A percentile compares a stretch with the other conserved stretches of the same genome.
phyloP scores from a whole-genome alignment of 2,329 filamentous ascomycete species.

The Ophiocordyceps camponoti-rufipedis region DNA sequence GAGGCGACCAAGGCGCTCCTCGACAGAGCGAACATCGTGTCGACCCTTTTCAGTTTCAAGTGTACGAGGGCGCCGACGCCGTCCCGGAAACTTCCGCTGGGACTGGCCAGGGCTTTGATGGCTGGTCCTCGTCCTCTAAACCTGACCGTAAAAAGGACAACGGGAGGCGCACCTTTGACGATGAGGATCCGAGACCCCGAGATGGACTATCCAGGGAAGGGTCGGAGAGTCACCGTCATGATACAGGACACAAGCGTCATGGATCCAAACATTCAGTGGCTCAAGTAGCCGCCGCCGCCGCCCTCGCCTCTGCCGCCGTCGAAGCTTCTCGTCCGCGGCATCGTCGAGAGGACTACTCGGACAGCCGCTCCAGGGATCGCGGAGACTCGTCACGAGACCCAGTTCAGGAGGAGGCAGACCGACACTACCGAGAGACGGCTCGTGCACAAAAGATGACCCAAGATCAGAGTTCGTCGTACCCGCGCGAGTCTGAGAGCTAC shows the following conservation, averaged over 20 bases:
- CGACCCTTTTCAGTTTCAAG: conserved; percentile 42
- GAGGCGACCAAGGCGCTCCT: conserved; percentile 11
- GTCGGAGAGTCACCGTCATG: conserved; percentile 7
- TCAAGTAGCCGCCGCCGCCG: conserved; percentile 24
- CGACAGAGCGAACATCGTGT: conserved; percentile 11
- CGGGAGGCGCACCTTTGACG: conserved; percentile 16
- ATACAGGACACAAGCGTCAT: conserved; percentile 22
- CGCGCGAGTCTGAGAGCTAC: conserved; percentile 30
- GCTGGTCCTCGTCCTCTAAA: conserved; percentile 11
- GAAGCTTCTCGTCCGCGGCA: conserved; percentile 19
- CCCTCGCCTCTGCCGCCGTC: conserved; percentile 26
- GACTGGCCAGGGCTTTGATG: conserved; percentile 32
- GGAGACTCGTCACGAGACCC: conserved; percentile 11
- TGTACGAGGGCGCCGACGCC: conserved; percentile 25
- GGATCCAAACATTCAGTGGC: conserved; percentile 28
- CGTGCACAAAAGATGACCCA: conserved; percentile 34
- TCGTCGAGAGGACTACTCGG: conserved; percentile 12
- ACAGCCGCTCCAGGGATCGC: conserved; percentile 16
- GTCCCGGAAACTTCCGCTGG: conserved; percentile 6
- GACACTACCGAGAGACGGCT: conserved; percentile 35
- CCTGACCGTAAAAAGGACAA: conserved; percentile 27
- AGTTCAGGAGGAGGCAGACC: conserved; percentile 38
- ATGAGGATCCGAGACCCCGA: conserved; percentile 9
- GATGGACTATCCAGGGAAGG: conserved; percentile 3
- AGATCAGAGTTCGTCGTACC: conserved; percentile 34